phyloP scores from a whole-genome alignment of 2,329 filamentous ascomycete species.

The Orbilia blumenaviensis region DNA sequence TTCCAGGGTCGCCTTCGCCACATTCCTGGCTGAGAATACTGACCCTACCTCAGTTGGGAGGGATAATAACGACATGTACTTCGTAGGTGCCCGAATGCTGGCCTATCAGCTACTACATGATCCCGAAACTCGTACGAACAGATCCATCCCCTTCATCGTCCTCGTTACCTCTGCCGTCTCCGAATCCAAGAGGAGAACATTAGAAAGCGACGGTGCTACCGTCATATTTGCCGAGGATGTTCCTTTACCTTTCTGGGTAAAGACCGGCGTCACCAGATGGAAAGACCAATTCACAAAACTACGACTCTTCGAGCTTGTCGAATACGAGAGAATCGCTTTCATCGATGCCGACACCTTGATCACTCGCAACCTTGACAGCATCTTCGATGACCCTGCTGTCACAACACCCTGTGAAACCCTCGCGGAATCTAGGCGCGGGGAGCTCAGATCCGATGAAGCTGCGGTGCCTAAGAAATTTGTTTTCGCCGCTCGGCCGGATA shows the following conservation, averaged over 20 bases:
- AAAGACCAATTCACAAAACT: conserved; percentile 64
- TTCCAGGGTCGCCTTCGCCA: conserved; percentile 57
- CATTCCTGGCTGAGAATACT: conserved; percentile 60
- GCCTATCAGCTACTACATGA: conserved; percentile 63
- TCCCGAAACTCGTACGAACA: conserved; percentile 59
- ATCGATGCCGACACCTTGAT: conserved; percentile 63
- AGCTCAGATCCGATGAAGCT: conserved; percentile 58
- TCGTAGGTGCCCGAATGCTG: conserved; percentile 61
- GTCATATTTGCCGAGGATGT: conserved; percentile 61
- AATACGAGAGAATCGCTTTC: conserved; percentile 63
- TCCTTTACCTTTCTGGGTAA: conserved; percentile 60
- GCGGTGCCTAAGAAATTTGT: conserved; percentile 60
- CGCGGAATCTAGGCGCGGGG: conserved; percentile 28
- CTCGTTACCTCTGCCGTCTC: conserved; percentile 60
- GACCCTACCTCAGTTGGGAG: conserved; percentile 54
- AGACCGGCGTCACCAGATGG: conserved; percentile 61
- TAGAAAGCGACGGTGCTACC: conserved; percentile 61
- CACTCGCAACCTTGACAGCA: conserved; percentile 60
- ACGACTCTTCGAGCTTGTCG: conserved; percentile 61
- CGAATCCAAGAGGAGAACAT: conserved; percentile 59
- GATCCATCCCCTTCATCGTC: conserved; percentile 61
- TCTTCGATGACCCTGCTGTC: conserved; percentile 60
- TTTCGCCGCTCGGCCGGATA: conserved; percentile 60
- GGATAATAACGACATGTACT: conserved; percentile 61
- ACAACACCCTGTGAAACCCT: conserved; percentile 54